Evolutionary conservation across 768 basidiomycete species (phyloP).

Genomic region (Naematelia aurantialba): DNA sequence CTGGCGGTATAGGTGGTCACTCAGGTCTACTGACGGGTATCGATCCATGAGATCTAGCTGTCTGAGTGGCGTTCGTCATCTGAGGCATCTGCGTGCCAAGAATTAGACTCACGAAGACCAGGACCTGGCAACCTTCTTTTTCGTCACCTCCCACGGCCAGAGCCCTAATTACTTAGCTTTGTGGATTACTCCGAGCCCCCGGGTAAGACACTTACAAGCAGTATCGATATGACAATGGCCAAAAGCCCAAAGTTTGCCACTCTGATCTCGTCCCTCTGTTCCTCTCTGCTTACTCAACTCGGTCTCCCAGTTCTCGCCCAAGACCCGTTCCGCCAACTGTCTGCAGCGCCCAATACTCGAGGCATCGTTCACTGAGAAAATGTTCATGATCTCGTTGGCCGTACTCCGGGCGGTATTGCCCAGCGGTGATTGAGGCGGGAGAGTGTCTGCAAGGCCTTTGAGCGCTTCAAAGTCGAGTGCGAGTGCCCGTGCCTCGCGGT

Average conservation of each 20-base stretch:
- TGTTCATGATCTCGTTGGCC: constrained; percentile 72
- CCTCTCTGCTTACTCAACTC: constrained; percentile 58
- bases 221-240: constrained; percentile 74
- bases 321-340: constrained; percentile 69
- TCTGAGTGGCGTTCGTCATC: constrained; percentile 51
- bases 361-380: constrained; percentile 56
- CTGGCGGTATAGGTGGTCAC: too few species aligned
- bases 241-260: constrained; percentile 71
- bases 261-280: constrained; percentile 57
- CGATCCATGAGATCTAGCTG: constrained; percentile 92
- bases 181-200: constrained; percentile 58
- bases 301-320: constrained; percentile 78
- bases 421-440: constrained; percentile 75
- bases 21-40: constrained; percentile 68
- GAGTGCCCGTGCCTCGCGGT: constrained; percentile 69
- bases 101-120: constrained; percentile 59
- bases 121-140: constrained; percentile 91
- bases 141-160: constrained; percentile 92
- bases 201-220: constrained; percentile 49
- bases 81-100: not conserved
- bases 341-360: constrained; percentile 57
- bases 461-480: constrained; percentile 79
- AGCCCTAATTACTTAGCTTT: not conserved
- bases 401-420: constrained; percentile 43
- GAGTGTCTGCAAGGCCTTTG: constrained; percentile 63